phyloP scores from a whole-genome alignment of 208 protist species.

The Leishmania arabica region DNA sequence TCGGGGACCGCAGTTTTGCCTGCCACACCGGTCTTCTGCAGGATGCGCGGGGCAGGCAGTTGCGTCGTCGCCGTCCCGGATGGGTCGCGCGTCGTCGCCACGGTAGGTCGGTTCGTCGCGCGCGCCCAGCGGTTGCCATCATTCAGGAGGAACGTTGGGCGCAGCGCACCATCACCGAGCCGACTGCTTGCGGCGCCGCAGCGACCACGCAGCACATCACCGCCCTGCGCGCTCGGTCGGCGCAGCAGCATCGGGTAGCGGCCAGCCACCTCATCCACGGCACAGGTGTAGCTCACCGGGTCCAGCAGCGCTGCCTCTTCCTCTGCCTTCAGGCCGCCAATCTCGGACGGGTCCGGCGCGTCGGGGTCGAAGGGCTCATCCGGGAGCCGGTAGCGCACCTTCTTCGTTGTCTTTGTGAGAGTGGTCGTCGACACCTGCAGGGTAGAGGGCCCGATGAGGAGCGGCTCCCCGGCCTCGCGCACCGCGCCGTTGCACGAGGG shows the following conservation, averaged over 20 bases:
- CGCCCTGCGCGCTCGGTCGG: conserved; percentile 20
- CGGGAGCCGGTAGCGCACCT: conserved; percentile 55
- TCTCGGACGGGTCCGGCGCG: conserved; percentile 38
- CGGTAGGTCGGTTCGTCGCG: conserved; percentile 35
- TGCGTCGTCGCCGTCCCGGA: conserved; percentile 18
- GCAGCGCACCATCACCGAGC: not conserved
- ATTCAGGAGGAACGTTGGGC: conserved; percentile 41
- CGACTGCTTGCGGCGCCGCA: not conserved
- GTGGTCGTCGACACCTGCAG: conserved; percentile 61
- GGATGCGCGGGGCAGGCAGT: conserved; percentile 25
- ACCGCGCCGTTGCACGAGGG: conserved; percentile 9
- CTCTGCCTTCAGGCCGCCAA: conserved; percentile 24
- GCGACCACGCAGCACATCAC: conserved; percentile 10
- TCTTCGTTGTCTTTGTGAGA: conserved; percentile 51
- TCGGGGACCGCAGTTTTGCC: not conserved
- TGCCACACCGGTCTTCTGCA: conserved; percentile 2
- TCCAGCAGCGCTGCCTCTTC: conserved; percentile 49
- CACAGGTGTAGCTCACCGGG: conserved; percentile 38
- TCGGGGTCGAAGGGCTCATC: conserved; percentile 40
- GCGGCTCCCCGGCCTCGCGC: conserved; percentile 6
- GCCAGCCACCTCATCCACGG: conserved; percentile 19
- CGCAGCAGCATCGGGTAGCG: conserved; percentile 37
- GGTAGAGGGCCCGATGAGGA: conserved; percentile 9
- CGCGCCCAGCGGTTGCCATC: conserved; percentile 51
- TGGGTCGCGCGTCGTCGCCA: conserved; percentile 47